A percentile compares a stretch with the other conserved stretches of the same genome.
phyloP scores from a whole-genome alignment of 495 filamentous ascomycete genomes.

The Bombardia bombarda region DNA sequence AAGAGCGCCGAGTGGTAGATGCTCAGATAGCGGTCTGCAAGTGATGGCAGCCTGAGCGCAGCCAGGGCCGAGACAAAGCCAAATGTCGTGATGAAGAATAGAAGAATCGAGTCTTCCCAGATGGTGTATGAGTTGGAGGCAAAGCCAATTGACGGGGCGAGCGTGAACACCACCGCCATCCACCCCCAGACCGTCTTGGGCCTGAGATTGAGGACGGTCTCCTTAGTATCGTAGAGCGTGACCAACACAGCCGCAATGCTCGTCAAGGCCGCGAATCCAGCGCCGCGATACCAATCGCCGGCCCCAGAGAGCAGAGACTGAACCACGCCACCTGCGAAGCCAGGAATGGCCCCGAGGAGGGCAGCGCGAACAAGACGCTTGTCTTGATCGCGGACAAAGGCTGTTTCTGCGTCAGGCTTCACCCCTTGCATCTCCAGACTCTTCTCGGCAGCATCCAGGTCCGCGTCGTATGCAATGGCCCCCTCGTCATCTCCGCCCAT shows the following conservation, averaged over 20 bases:
- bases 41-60: constrained; percentile 59
- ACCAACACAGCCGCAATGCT: constrained; percentile 55
- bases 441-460: constrained; percentile 37
- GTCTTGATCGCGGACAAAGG: constrained; percentile 23
- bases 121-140: constrained; percentile 98
- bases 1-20: constrained; percentile 81
- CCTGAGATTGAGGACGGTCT: constrained; percentile 49
- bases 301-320: constrained; percentile 20
- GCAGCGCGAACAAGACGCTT: constrained; percentile 28
- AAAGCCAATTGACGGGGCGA: constrained; percentile 80
- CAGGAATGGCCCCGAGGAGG: constrained; percentile 21
- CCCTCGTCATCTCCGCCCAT: constrained; percentile 36
- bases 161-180: constrained; percentile 71
- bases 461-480: constrained; percentile 32
- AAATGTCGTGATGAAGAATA: constrained; percentile 87
- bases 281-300: constrained; percentile 32
- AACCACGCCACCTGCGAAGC: constrained; percentile 19
- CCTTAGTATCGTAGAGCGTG: constrained; percentile 43
- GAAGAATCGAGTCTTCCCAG: constrained; percentile 94
- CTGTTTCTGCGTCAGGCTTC: constrained; percentile 15
- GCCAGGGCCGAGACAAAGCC: constrained; percentile 63
- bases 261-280: constrained; percentile 46
- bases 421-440: constrained; percentile 31
- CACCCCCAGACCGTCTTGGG: constrained; percentile 82
- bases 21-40: constrained; percentile 60